Evolutionary conservation across 2,329 filamentous ascomycete genomes (phyloP).

Genomic region (Paecilomyces niveus): DNA sequence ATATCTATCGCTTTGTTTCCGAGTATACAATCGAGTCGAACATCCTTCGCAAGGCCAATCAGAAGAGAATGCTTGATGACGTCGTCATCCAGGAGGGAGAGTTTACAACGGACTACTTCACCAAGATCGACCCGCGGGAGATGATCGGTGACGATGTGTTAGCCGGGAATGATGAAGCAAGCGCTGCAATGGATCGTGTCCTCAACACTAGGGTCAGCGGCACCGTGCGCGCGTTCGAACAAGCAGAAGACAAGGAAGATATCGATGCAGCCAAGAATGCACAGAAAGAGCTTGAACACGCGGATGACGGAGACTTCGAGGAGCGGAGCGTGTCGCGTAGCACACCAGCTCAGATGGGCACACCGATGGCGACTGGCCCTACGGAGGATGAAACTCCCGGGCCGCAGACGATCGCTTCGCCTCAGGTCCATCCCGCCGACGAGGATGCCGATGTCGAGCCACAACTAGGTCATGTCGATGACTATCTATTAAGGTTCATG

Average conservation of each 20-base stretch:
- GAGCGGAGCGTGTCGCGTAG: slow-evolving; percentile 46
- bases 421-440: slow-evolving; percentile 15
- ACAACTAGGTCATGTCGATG: slow-evolving; percentile 58
- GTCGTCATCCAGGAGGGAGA: slow-evolving; percentile 97
- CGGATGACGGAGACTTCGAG: slow-evolving; percentile 78
- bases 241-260: slow-evolving; percentile 82
- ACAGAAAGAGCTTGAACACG: slow-evolving; percentile 76
- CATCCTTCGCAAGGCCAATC: slow-evolving; percentile 90
- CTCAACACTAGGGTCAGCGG: slow-evolving; percentile 61
- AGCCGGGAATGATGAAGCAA: slow-evolving; percentile 65
- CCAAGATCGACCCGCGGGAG: slow-evolving; percentile 63
- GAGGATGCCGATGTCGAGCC: slow-evolving; percentile 31
- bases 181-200: slow-evolving; percentile 78
- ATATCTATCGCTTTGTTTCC: slow-evolving; percentile 91
- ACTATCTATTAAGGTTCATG: slow-evolving; percentile 68
- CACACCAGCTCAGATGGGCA: slow-evolving; percentile 23
- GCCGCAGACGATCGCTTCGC: slow-evolving; percentile 7
- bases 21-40: slow-evolving; percentile 97
- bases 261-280: slow-evolving; percentile 80
- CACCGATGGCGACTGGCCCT: slow-evolving; percentile 30
- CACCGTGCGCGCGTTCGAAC: slow-evolving; percentile 69
- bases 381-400: slow-evolving; percentile 20
- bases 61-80: slow-evolving; percentile 96
- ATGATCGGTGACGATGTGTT: slow-evolving; percentile 55
- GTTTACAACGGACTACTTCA: slow-evolving; percentile 95